Evolutionary conservation across 2,329 filamentous ascomycete genomes (phyloP).

Genomic region (Coniochaeta prunicola): DNA sequence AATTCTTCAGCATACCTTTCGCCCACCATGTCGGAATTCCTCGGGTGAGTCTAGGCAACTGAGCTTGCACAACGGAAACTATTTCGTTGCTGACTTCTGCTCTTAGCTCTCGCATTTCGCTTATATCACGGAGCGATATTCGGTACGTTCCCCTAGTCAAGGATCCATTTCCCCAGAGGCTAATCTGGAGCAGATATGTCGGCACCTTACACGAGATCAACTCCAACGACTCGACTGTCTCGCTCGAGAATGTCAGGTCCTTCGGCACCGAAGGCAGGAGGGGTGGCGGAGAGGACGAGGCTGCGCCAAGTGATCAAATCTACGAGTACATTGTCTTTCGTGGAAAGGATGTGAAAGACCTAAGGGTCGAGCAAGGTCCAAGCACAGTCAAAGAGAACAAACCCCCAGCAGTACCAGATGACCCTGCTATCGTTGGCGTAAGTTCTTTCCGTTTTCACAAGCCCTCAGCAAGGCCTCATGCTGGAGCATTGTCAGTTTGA

Average conservation of each 20-base stretch:
- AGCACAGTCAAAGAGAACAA: constrained; percentile 65
- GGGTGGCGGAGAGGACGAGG: constrained; percentile 71
- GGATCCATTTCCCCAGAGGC: constrained; percentile 6
- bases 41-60: constrained; percentile 37
- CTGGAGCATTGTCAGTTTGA: constrained; percentile 19
- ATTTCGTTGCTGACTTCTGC: constrained; percentile 19
- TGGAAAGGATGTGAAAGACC: constrained; percentile 96
- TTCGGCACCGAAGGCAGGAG: constrained; percentile 90
- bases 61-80: constrained; percentile 12
- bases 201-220: constrained; percentile 97
- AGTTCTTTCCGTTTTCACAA: constrained; percentile 43
- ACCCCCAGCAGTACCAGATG: constrained; percentile 76
- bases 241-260: constrained; percentile 90
- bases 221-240: constrained; percentile 92
- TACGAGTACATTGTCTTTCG: constrained; percentile 99
- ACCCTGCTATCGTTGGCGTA: constrained; percentile 95
- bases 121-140: constrained; percentile 97
- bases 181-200: constrained; percentile 65
- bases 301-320: constrained; percentile 74
- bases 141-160: constrained; percentile 51
- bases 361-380: constrained; percentile 82
- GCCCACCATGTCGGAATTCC: constrained; percentile 48
- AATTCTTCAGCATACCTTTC: background rate
- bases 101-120: constrained; percentile 78
- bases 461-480: constrained; percentile 8